phyloP scores from a whole-genome alignment of 2,329 filamentous ascomycete genomes.

The Coleophoma eucalyptorum region DNA sequence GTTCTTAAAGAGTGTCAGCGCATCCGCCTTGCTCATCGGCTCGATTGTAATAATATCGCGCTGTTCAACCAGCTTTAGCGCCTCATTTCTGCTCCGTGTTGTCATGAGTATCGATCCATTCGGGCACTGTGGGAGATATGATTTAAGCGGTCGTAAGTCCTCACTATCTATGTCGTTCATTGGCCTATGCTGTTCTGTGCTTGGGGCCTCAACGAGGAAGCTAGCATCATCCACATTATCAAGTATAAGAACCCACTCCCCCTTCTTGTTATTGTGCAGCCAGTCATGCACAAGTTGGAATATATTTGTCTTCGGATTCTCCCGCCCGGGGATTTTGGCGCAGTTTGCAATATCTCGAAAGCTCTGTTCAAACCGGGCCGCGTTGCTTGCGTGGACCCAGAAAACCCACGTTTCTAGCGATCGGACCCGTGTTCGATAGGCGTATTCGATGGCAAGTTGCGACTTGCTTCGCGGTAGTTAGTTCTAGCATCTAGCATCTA shows the following conservation, averaged over 20 bases:
- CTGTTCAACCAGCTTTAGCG: constrained; percentile 15
- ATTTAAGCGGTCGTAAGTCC: constrained; percentile 4
- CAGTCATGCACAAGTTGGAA: constrained; percentile 27
- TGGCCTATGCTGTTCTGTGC: constrained; percentile 7
- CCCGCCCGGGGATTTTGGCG: constrained; percentile 24
- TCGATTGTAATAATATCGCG: constrained; percentile 21
- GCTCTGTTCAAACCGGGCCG: constrained; percentile 28
- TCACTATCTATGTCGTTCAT: constrained; percentile 5
- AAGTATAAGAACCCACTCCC: constrained; percentile 31
- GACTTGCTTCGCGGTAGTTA: constrained; percentile 23
- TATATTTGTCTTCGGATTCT: constrained; percentile 27
- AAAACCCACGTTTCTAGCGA: constrained; percentile 29
- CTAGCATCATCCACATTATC: constrained; percentile 32
- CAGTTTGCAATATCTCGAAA: constrained; percentile 30
- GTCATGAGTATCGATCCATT: constrained; percentile 22
- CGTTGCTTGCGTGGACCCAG: constrained; percentile 32
- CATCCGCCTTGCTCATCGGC: constrained; percentile 9
- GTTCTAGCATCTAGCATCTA: constrained; percentile 5
- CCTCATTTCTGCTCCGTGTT: constrained; percentile 13
- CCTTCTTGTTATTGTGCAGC: constrained; percentile 18
- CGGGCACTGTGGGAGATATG: constrained; percentile 15
- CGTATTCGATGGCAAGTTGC: constrained; percentile 33
- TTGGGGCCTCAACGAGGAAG: constrained; percentile 11
- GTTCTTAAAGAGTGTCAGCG: constrained; percentile 25
- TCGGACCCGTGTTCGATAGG: constrained; percentile 22